Conservation (phyloP, 2,329 filamentous ascomycete species). For the Emericellopsis cladophorae region DNA sequence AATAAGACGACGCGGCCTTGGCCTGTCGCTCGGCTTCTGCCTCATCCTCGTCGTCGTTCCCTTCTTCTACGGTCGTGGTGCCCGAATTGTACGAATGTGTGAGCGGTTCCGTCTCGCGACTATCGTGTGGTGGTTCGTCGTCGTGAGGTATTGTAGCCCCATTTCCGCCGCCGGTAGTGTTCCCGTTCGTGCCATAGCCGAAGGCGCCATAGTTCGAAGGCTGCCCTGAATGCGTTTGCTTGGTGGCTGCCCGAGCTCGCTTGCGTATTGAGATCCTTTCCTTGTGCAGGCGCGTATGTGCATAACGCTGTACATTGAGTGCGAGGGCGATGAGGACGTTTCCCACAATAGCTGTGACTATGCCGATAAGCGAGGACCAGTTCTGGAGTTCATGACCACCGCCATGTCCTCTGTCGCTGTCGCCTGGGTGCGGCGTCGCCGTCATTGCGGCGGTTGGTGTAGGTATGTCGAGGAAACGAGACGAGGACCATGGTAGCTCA, state of each 20-base stretch:
- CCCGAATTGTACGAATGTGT: conserved; percentile 33
- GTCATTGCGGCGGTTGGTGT: neutral
- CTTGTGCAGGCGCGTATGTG: conserved; percentile 72
- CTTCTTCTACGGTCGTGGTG: conserved; percentile 7
- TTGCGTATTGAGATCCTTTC: conserved; percentile 49
- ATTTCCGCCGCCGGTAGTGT: conserved; percentile 18
- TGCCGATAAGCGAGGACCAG: conserved; percentile 93
- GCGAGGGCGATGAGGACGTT: conserved; percentile 93
- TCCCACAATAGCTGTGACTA: conserved; percentile 80
- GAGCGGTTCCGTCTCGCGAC: conserved; percentile 37
- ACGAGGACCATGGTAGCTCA: neutral
- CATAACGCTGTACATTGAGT: conserved; percentile 92
- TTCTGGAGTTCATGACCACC: conserved; percentile 36
- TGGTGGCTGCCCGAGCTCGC: conserved; percentile 39
- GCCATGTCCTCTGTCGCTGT: neutral
- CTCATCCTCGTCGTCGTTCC: conserved; percentile 12
- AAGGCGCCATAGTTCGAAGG: conserved; percentile 21
- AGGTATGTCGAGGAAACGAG: no score
- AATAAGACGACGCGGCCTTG: conserved; percentile 54
- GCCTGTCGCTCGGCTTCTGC: conserved; percentile 14
- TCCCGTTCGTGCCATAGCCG: conserved; percentile 4
- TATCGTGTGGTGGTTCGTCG: conserved; percentile 2
- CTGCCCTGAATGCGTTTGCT: conserved; percentile 22
- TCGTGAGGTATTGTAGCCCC: conserved; percentile 8
- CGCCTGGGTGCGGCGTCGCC: neutral